Evolutionary conservation across 441 rosid genomes (phyloP).

Genomic region (Oxalis stricta): DNA sequence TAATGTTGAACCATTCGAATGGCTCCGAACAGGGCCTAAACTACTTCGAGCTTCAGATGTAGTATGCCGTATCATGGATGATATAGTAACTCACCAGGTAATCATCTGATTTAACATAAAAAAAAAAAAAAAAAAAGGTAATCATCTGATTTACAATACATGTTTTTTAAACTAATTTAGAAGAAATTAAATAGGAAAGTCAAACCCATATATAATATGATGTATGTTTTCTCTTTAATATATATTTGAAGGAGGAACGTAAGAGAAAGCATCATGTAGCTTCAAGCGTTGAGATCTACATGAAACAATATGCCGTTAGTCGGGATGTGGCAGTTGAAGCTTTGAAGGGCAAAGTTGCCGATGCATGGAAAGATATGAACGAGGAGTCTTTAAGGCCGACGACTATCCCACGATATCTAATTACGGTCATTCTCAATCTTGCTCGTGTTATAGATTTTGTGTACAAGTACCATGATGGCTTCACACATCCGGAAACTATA

Average conservation of each 20-base stretch:
- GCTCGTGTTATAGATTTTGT: no score
- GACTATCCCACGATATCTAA: conserved; percentile 3
- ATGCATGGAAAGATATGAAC: conserved; percentile 24
- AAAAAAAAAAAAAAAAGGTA: background rate
- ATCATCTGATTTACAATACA: background rate
- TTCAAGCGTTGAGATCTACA: conserved; percentile 12
- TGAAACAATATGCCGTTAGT: conserved; percentile 10
- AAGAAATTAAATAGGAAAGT: background rate
- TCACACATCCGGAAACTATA: no score
- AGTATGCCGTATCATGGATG: conserved; percentile 16
- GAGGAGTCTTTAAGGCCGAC: conserved; percentile 8
- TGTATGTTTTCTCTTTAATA: no score
- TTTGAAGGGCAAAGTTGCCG: background rate
- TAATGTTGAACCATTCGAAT: conserved; percentile 14
- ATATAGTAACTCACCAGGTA: conserved; percentile 14
- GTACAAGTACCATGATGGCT: no score
- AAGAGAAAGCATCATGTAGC: conserved; percentile 13
- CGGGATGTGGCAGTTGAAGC: conserved; percentile 3
- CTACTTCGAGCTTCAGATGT: conserved; percentile 5
- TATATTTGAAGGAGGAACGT: conserved; percentile 8
- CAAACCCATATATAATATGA: no score
- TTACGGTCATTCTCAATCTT: conserved; percentile 10
- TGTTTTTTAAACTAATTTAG: no score
- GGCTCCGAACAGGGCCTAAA: conserved; percentile 13
- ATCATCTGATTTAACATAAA: no score